Percentiles rank a stretch among this genome's conserved stretches.
Conservation (phyloP, 805 yeast genomes). For the Cyberlindnera subsufficiens region DNA sequence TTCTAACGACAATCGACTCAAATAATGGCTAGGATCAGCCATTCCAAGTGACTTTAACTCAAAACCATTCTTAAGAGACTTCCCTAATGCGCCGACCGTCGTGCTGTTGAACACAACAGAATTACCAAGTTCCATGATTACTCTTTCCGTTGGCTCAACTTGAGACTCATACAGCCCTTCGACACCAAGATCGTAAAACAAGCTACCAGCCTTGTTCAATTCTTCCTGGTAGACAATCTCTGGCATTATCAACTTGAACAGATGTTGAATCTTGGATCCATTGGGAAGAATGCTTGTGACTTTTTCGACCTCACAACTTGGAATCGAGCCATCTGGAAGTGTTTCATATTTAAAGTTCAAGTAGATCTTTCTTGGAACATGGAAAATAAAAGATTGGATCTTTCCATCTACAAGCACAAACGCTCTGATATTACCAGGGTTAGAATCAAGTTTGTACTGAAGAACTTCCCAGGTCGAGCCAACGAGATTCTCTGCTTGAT, state of each 20-base stretch:
- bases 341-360: conserved; percentile 29
- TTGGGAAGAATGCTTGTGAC: conserved; percentile 65
- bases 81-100: conserved; percentile 77
- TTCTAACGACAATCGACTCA: conserved; percentile 49
- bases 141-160: conserved; percentile 61
- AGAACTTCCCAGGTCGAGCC: conserved; percentile 82
- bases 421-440: conserved; percentile 75
- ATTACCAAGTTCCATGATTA: conserved; percentile 73
- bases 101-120: conserved; percentile 64
- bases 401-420: conserved; percentile 62
- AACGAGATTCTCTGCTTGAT: conserved; percentile 74
- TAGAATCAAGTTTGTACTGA: conserved; percentile 53
- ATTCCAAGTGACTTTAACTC: conserved; percentile 47
- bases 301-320: conserved; percentile 50
- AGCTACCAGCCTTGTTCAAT: conserved; percentile 47
- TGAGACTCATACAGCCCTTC: conserved; percentile 74
- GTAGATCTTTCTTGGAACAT: conserved; percentile 68
- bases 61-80: conserved; percentile 83
- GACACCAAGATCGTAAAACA: conserved; percentile 56
- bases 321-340: conserved; percentile 36
- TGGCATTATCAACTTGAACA: conserved; percentile 64
- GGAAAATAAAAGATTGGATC: conserved; percentile 67
- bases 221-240: conserved; percentile 59
- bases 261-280: conserved; percentile 41
- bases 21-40: conserved; percentile 45